Base-by-base conservation (phyloP, 768 basidiomycete genomes). In the Leccinum sublutescens region DNA sequence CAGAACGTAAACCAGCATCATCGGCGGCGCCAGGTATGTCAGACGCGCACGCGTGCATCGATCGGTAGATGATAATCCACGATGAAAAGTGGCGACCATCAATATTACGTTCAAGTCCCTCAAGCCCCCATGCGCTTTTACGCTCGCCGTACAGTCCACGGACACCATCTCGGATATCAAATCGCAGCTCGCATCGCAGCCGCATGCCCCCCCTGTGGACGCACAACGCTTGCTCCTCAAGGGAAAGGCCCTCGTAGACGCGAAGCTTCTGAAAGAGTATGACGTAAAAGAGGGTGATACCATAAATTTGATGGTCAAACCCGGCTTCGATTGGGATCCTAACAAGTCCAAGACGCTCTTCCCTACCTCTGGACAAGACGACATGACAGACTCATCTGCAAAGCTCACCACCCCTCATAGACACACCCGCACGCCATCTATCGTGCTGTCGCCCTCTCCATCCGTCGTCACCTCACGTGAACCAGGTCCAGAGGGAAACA, bases 221-320 rank as follows among this genome's bases (percentile, higher is more conserved):
- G 79, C 82, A 31, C 95, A 97, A 73, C 80, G 97, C 3, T 83
- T 98, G 15, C 79, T 99, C 11, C 79, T 97, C 55, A 98, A 95
- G 75, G 97, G 97, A 57, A 99, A 99, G 73, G 94, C 89, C 0
- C 83, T 98, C 62, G 86, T 85, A 15, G 96, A 98, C 77, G 77
- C 77, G 25, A 96, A 95, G 71, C 83, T 99, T 10, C 77, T 98
- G 43, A 89, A 89, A 69, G 97, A 98, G 72, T 99, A 98, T 78
- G 83, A 77, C 68, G 80, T 95, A 68, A 84, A 86, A 66, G 84
- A 88, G 69, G 90, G 88, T 11, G 87, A 91, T 64, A 88, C 85
- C 11, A 78, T 98, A 66, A 96, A 89, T 72, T 78, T 99, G 49
- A 88, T 95, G 79, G 75, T 95, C 71, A 96, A 95, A 69, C 82